Evolutionary conservation across 805 yeast species (phyloP).

Genomic region (Kluyveromyces lactis): DNA sequence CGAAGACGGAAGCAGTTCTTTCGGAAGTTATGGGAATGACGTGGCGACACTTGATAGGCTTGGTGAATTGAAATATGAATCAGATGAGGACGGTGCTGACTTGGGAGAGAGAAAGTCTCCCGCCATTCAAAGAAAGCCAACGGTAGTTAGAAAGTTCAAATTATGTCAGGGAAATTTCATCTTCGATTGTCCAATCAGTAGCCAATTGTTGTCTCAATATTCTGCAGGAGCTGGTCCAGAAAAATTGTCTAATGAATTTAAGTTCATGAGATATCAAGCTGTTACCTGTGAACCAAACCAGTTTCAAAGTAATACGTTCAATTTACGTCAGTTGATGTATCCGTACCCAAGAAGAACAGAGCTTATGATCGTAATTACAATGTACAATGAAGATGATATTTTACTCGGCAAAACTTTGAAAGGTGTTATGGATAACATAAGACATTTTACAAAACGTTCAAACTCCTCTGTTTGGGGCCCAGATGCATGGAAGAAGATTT

Average conservation of each 20-base stretch:
- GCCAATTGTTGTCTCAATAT: constrained; percentile 48
- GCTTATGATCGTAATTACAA: constrained; percentile 74
- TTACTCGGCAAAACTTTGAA: constrained; percentile 76
- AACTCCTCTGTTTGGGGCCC: constrained; percentile 83
- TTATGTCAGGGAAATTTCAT: constrained; percentile 65
- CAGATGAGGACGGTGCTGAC: constrained; percentile 9
- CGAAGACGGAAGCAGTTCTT: constrained; percentile 2
- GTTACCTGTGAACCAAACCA: constrained; percentile 86
- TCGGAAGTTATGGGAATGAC: constrained; percentile 6
- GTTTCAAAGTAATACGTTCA: constrained; percentile 53
- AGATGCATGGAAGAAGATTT: constrained; percentile 91
- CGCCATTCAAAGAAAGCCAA: constrained; percentile 13
- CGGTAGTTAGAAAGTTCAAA: constrained; percentile 25
- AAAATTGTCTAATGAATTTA: constrained; percentile 43
- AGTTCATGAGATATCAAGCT: constrained; percentile 88
- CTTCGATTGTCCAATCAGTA: constrained; percentile 84
- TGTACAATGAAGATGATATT: constrained; percentile 84
- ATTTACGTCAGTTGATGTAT: constrained; percentile 77
- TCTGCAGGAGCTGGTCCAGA: constrained; percentile 33
- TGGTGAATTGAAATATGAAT: constrained; percentile 2
- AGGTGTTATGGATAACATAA: constrained; percentile 84
- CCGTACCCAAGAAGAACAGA: constrained; percentile 76
- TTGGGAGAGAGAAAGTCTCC: constrained; percentile 15
- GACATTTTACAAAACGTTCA: constrained; percentile 57
- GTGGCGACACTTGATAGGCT: constrained; percentile 6